phyloP scores from a whole-genome alignment of 2,329 filamentous ascomycete genomes.

The Zymoseptoria ardabiliae region DNA sequence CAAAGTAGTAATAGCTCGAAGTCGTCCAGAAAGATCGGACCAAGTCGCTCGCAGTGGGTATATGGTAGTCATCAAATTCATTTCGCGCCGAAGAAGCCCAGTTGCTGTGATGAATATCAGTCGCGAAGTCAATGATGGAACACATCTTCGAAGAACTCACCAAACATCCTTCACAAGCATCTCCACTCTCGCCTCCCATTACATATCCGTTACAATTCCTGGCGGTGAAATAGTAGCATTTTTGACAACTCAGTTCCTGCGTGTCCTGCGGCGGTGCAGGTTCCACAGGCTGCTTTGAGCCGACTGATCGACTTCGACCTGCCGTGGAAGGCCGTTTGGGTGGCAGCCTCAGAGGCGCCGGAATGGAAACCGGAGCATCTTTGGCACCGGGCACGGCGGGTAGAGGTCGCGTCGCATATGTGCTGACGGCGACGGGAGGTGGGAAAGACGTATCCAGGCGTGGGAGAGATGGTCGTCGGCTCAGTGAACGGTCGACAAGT shows the following conservation, averaged over 20 bases:
- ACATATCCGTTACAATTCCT: conserved; percentile 32
- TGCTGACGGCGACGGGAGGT: conserved; percentile 15
- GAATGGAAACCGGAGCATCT: conserved; percentile 1
- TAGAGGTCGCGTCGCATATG: conserved; percentile 17
- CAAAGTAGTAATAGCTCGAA: background rate
- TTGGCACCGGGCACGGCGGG: conserved; percentile 12
- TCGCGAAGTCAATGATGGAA: background rate
- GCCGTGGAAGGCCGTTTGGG: background rate
- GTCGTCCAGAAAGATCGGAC: background rate
- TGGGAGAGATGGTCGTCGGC: conserved; percentile 20
- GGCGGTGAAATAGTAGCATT: conserved; percentile 32
- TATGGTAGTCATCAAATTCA: conserved; percentile 3
- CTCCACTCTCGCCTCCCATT: conserved; percentile 26
- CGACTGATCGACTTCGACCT: background rate
- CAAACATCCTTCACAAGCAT: conserved; percentile 29
- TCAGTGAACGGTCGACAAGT: background rate
- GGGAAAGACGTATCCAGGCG: conserved; percentile 20
- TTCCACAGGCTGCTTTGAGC: conserved; percentile 5
- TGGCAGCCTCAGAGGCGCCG: conserved; percentile 1
- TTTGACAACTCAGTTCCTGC: conserved; percentile 27
- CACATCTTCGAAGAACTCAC: conserved; percentile 10
- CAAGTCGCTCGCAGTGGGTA: background rate
- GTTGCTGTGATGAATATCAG: conserved; percentile 18
- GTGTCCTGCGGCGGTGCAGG: conserved; percentile 8
- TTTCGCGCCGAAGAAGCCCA: conserved; percentile 26